These are phyloP conservation scores for Rheum nobile DNA, from an alignment of 148 eudicot species.

Conservation along the genomic window DNA sequence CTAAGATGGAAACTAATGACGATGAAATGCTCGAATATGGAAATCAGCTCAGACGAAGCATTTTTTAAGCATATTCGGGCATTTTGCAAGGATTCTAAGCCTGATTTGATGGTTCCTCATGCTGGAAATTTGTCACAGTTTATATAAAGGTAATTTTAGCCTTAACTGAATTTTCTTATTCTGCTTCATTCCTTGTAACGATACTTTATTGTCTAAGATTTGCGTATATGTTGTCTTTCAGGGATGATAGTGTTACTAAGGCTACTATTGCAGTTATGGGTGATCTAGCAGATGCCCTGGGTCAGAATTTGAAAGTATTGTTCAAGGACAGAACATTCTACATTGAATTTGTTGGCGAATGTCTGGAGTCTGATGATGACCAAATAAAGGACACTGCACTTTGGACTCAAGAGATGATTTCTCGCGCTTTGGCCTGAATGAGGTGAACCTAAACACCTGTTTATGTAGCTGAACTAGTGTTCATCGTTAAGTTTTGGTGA, in stretches of 20 bases:
- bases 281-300: slow-evolving; percentile 65
- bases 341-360: slow-evolving; percentile 39
- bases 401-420: slow-evolving; percentile 66
- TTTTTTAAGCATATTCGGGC: slow-evolving; percentile 80
- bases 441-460: background rate
- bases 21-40: slow-evolving; percentile 62
- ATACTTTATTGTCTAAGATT: background rate
- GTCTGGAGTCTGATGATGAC: slow-evolving; percentile 48
- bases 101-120: slow-evolving; percentile 52
- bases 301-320: slow-evolving; percentile 31
- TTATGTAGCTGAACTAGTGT: background rate
- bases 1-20: slow-evolving; percentile 39
- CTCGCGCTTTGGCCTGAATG: slow-evolving; percentile 17
- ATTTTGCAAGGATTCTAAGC: slow-evolving; percentile 51
- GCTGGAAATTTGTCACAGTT: slow-evolving; percentile 62
- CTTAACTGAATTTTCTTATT: background rate
- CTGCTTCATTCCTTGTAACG: background rate
- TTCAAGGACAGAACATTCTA: slow-evolving; percentile 34
- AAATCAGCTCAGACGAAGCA: slow-evolving; percentile 49
- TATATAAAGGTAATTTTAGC: slow-evolving; percentile 28
- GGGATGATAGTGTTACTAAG: slow-evolving; percentile 56
- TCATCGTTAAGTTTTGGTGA: background rate
- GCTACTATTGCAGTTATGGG: slow-evolving; percentile 64
- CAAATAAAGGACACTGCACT: slow-evolving; percentile 52
- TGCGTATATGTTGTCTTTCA: slow-evolving; percentile 16